These are phyloP conservation scores for Cercospora brassicicola DNA, from an alignment of 2,329 filamentous ascomycete genomes.

Conservation along the genomic window DNA sequence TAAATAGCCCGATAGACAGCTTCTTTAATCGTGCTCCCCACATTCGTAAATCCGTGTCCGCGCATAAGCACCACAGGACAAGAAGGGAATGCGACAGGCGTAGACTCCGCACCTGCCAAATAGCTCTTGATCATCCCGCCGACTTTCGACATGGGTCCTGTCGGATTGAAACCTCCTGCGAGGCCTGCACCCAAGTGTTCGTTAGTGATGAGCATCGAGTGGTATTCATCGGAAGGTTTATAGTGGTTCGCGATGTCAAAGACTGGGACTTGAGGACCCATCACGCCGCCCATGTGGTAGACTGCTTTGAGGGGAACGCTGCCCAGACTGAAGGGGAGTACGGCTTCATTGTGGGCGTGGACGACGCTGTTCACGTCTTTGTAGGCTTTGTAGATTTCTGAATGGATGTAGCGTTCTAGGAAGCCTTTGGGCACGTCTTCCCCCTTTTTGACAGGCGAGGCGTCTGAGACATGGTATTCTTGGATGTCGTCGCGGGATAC, in stretches of 20 bases:
- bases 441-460: constrained; percentile 31
- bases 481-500: constrained; percentile 46
- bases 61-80: constrained; percentile 42
- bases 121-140: constrained; percentile 36
- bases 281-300: constrained; percentile 48
- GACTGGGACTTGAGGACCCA: constrained; percentile 34
- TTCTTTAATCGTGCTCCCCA: constrained; percentile 46
- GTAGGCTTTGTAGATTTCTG: constrained; percentile 48
- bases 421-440: constrained; percentile 36
- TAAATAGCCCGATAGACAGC: constrained; percentile 50
- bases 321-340: constrained; percentile 47
- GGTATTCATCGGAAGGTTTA: constrained; percentile 30
- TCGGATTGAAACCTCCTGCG: constrained; percentile 36
- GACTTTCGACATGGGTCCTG: constrained; percentile 31
- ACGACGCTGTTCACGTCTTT: constrained; percentile 47
- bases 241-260: constrained; percentile 40
- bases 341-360: constrained; percentile 46
- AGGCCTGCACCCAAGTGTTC: constrained; percentile 38
- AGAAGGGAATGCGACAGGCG: constrained; percentile 27
- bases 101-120: constrained; percentile 29
- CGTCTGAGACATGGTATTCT: constrained; percentile 48
- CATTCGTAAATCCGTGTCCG: constrained; percentile 49
- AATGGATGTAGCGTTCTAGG: constrained; percentile 49
- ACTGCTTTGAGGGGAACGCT: constrained; percentile 46
- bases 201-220: constrained; percentile 40